Conservation (phyloP, 306 rosid genomes). For the Acacia melanoxylon region DNA sequence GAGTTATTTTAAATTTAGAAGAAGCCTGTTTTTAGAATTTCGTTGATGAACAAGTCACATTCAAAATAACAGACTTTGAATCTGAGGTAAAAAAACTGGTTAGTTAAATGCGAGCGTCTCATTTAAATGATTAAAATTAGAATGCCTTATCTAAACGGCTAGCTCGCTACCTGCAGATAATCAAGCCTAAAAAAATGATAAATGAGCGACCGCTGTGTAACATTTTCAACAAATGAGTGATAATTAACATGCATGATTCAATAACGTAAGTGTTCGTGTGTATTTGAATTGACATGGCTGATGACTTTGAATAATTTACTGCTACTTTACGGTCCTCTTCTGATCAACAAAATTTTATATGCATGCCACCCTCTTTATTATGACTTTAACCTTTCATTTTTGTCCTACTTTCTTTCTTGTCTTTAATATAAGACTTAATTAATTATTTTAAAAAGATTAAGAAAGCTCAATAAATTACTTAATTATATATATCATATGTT, state of each 20-base stretch:
- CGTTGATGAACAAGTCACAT: not conserved
- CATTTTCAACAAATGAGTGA: not conserved
- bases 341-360: no score
- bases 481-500: no score
- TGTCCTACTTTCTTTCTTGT: fast-evolving
- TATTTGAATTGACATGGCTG: no score
- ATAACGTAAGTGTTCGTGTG: not conserved
- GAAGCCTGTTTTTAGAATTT: not conserved
- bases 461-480: no score
- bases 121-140: not conserved
- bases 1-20: not conserved
- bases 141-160: not conserved
- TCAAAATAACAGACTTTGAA: not conserved
- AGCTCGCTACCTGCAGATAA: no score
- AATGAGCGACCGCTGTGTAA: not conserved
- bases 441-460: no score
- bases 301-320: no score
- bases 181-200: not conserved
- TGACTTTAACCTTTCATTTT: no score
- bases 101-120: not conserved
- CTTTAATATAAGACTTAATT: no score
- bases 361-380: no score
- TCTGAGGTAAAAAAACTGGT: not conserved
- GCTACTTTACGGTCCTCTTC: no score
- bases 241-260: no score